A percentile compares a stretch with the other conserved stretches of the same genome.
phyloP scores from a whole-genome alignment of 768 basidiomycete species.

The Leccinum subgranulosum region DNA sequence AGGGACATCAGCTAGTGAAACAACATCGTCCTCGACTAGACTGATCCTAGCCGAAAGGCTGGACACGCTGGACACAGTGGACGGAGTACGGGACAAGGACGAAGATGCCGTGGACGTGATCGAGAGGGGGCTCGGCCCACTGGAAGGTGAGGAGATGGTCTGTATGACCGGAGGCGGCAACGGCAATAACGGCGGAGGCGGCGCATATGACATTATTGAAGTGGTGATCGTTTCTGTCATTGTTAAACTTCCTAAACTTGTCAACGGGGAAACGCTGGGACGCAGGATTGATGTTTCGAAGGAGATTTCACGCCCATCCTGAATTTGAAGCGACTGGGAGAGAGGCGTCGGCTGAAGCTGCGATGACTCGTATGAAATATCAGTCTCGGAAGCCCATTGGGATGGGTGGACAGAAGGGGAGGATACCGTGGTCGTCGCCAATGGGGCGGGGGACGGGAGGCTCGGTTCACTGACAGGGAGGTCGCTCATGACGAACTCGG shows the following conservation, averaged over 20 bases:
- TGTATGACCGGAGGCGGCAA: slow-evolving; percentile 15
- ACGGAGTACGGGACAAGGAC: slow-evolving; percentile 37
- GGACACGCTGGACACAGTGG: slow-evolving; percentile 39
- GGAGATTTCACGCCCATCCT: slow-evolving; percentile 60
- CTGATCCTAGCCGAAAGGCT: slow-evolving; percentile 42
- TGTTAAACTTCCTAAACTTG: slow-evolving; percentile 31
- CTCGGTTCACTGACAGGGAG: slow-evolving; percentile 29
- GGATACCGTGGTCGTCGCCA: slow-evolving; percentile 33
- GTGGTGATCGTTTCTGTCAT: slow-evolving; percentile 33
- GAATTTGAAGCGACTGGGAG: slow-evolving; percentile 45
- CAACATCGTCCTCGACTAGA: slow-evolving; percentile 30
- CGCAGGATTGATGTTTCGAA: slow-evolving; percentile 74
- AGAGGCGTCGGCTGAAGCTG: slow-evolving; percentile 72
- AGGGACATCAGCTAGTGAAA: slow-evolving; percentile 17
- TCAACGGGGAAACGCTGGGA: slow-evolving; percentile 47
- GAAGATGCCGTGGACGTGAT: slow-evolving; percentile 33
- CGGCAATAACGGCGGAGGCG: neutral
- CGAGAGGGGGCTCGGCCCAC: slow-evolving; percentile 27
- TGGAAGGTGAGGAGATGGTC: slow-evolving; percentile 32
- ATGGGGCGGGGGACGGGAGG: slow-evolving; percentile 34
- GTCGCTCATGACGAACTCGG: slow-evolving; percentile 28
- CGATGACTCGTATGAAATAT: slow-evolving; percentile 74
- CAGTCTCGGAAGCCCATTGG: slow-evolving; percentile 61
- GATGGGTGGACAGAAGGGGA: slow-evolving; percentile 40
- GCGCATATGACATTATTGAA: slow-evolving; percentile 13